Evolutionary conservation across 371 early-diverging fungal species (phyloP).

Genomic region (Syncephalastrum racemosum): DNA sequence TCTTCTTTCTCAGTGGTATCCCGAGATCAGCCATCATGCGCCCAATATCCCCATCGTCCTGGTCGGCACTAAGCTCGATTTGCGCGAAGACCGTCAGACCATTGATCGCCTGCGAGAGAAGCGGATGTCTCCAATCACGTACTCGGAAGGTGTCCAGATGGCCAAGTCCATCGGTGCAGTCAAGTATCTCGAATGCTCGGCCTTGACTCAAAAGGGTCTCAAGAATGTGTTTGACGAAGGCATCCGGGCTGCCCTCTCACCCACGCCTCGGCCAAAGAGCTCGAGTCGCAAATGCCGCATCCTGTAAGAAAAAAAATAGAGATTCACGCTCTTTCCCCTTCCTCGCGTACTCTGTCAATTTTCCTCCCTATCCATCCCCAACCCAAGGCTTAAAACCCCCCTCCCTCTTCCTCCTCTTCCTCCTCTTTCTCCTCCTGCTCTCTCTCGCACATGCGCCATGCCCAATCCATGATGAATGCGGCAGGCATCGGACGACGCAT

Average conservation of each 20-base stretch:
- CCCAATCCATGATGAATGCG: background rate
- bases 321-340: conserved; percentile 72
- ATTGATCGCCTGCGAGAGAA: conserved; percentile 62
- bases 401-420: conserved; percentile 2
- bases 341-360: background rate
- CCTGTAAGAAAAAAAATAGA: conserved; percentile 59
- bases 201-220: conserved; percentile 84
- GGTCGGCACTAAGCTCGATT: conserved; percentile 72
- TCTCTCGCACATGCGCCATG: background rate
- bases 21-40: conserved; percentile 64
- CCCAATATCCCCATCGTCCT: conserved; percentile 66
- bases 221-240: conserved; percentile 98
- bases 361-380: background rate
- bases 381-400: background rate
- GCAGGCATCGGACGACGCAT: too few species aligned
- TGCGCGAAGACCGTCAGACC: conserved; percentile 59
- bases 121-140: conserved; percentile 75
- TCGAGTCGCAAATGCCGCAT: conserved; percentile 54
- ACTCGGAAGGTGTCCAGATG: conserved; percentile 71
- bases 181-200: conserved; percentile 88
- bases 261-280: conserved; percentile 10
- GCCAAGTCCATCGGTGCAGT: conserved; percentile 78
- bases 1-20: conserved; percentile 51
- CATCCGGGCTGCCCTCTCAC: conserved; percentile 86
- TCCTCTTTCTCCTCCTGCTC: background rate